These are phyloP conservation scores for Durusdinium trenchii DNA, from an alignment of 73 alveolate genomes.

Conservation along the genomic window DNA sequence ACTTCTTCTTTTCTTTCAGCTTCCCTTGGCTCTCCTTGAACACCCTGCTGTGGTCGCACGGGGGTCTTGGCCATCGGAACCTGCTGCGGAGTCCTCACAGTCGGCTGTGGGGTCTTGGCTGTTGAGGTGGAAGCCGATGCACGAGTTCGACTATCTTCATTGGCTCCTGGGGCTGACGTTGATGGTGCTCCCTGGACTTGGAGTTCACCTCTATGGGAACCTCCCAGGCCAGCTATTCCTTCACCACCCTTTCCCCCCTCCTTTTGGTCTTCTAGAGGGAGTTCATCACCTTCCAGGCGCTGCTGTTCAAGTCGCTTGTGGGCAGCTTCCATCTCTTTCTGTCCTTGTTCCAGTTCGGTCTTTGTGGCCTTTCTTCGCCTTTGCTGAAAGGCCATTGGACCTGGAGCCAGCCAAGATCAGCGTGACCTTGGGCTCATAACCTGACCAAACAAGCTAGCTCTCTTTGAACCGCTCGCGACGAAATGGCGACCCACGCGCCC, in stretches of 20 bases:
- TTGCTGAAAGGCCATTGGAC: no score
- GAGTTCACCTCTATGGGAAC: no score
- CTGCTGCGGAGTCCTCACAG: neutral
- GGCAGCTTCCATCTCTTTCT: neutral
- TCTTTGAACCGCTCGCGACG: no score
- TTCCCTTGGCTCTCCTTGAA: no score
- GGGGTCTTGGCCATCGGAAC: no score
- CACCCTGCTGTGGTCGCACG: neutral
- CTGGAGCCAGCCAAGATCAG: no score
- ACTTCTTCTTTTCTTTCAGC: neutral
- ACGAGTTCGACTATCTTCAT: neutral
- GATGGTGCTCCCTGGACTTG: neutral
- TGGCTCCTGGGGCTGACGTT: neutral
- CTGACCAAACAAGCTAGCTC: neutral
- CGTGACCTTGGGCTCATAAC: slow-evolving; percentile 13
- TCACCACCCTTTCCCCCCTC: neutral
- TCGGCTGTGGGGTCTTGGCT: neutral
- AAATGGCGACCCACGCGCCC: no score
- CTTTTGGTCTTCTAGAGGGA: neutral
- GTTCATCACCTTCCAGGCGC: neutral
- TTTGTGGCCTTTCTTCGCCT: neutral
- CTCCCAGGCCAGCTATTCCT: neutral
- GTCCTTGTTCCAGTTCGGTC: neutral
- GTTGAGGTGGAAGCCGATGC: neutral
- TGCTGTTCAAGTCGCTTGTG: neutral